Percentiles rank a stretch among this genome's conserved stretches.
Evolutionary conservation across 495 filamentous ascomycete genomes (phyloP).

Genomic region (Aspergillus mulundensis): DNA sequence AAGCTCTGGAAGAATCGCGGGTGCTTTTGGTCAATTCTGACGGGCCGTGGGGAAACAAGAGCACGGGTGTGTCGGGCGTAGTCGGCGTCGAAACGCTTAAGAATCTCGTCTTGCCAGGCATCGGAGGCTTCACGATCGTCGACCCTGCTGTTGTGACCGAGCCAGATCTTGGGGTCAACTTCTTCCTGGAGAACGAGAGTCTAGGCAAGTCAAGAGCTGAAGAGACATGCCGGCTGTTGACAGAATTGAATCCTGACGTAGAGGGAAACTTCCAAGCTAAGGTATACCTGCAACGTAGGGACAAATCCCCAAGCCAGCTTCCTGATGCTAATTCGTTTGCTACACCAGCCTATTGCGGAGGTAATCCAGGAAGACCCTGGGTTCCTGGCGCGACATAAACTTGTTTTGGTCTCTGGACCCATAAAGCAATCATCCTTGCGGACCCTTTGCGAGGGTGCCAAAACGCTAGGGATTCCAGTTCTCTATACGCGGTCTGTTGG

Average conservation of each 20-base stretch:
- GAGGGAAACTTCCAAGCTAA: slow-evolving; percentile 57
- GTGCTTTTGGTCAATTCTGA: slow-evolving; percentile 80
- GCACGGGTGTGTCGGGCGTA: slow-evolving; percentile 60
- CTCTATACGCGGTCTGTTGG: slow-evolving; percentile 83
- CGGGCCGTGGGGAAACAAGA: slow-evolving; percentile 35
- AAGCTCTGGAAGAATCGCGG: slow-evolving; percentile 82
- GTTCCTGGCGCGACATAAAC: slow-evolving; percentile 57
- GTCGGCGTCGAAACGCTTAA: slow-evolving; percentile 92
- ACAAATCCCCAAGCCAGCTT: not conserved
- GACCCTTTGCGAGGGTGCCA: slow-evolving; percentile 53
- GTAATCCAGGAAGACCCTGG: slow-evolving; percentile 37
- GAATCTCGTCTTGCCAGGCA: slow-evolving; percentile 90
- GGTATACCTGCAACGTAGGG: slow-evolving; percentile 22
- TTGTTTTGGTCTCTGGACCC: slow-evolving; percentile 73
- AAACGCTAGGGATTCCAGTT: slow-evolving; percentile 62
- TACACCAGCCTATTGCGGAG: slow-evolving; percentile 32
- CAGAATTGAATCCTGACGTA: slow-evolving; percentile 95
- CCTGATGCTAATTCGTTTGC: slow-evolving; percentile 11
- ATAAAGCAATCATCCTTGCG: slow-evolving; percentile 55
- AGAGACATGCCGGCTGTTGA: slow-evolving; percentile 67
- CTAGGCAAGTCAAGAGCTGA: slow-evolving; percentile 79
- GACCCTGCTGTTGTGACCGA: slow-evolving; percentile 75
- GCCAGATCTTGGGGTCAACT: slow-evolving; percentile 88
- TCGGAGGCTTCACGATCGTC: slow-evolving; percentile 91
- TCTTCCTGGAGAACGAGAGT: slow-evolving; percentile 80